Conservation (phyloP, 306 rosid species). For the Arachis hypogaea region DNA sequence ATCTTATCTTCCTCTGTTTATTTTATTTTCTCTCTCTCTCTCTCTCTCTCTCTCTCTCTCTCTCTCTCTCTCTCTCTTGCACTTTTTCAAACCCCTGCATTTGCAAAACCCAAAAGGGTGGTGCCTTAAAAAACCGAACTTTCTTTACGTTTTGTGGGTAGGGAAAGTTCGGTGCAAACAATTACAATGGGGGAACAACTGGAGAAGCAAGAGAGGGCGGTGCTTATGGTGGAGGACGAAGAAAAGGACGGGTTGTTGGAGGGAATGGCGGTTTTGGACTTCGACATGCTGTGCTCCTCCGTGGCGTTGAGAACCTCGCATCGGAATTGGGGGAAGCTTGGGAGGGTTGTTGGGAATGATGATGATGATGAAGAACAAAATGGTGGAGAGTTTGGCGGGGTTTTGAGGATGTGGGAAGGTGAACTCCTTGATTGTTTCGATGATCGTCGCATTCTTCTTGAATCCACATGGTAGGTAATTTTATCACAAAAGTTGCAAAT, state of each 20-base stretch:
- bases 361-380: slow-evolving; percentile 39
- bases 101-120: slow-evolving; percentile 13
- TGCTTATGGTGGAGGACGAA: slow-evolving; percentile 28
- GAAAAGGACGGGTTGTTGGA: slow-evolving; percentile 60
- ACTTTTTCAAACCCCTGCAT: slow-evolving; percentile 17
- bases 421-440: slow-evolving; percentile 76
- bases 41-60: background rate
- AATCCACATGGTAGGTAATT: slow-evolving; percentile 64
- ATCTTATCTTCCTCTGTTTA: slow-evolving; percentile 35
- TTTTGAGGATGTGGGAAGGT: slow-evolving; percentile 97
- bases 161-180: background rate
- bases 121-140: background rate
- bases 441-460: slow-evolving; percentile 68
- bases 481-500: too few species aligned
- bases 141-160: background rate
- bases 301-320: slow-evolving; percentile 75
- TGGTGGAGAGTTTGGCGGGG: slow-evolving; percentile 59
- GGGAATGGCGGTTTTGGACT: slow-evolving; percentile 63
- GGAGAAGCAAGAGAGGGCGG: slow-evolving; percentile 59
- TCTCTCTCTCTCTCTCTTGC: background rate
- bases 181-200: slow-evolving; percentile 61
- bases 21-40: background rate
- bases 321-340: slow-evolving; percentile 61
- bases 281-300: slow-evolving; percentile 78
- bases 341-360: slow-evolving; percentile 9